Conservation (phyloP, 75 land plant genomes). For the Cunninghamia lanceolata region DNA sequence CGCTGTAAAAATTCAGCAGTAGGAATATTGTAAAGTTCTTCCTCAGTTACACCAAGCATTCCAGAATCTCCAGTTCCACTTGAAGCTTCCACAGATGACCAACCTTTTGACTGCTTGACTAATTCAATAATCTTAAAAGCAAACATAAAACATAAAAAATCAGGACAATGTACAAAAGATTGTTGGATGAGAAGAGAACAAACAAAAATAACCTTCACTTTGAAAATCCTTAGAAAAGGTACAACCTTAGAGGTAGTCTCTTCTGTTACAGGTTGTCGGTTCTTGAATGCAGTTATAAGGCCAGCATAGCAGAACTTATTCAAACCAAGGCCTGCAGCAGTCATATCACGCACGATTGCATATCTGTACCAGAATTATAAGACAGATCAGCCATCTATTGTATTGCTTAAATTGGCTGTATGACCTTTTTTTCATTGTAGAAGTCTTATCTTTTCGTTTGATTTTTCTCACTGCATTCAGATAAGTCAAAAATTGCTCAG, state of each 20-base stretch:
- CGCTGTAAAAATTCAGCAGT: conserved; percentile 67
- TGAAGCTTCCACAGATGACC: conserved; percentile 52
- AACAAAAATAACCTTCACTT: background rate
- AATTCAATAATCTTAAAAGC: conserved; percentile 69
- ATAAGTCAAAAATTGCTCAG: background rate
- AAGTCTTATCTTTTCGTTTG: background rate
- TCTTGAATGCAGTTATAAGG: conserved; percentile 82
- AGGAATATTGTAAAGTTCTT: conserved; percentile 77
- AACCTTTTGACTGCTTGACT: conserved; percentile 79
- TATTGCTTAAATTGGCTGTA: background rate
- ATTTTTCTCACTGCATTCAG: background rate
- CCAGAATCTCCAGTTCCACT: conserved; percentile 57
- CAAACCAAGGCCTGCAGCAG: conserved; percentile 87
- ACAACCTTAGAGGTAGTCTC: conserved; percentile 64
- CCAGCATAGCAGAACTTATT: conserved; percentile 94
- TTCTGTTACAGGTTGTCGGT: conserved; percentile 47
- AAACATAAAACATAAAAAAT: conserved; percentile 13
- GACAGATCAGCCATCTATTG: background rate
- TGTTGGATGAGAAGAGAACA: background rate
- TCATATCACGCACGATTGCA: conserved; percentile 94
- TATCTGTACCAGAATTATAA: conserved; percentile 38
- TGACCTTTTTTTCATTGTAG: background rate
- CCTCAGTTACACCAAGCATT: conserved; percentile 73
- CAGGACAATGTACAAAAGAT: conserved; percentile 1
- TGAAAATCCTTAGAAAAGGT: background rate